Evolutionary conservation across 176 grass and related monocot genomes (phyloP).

Genomic region (Oryza coarctata): DNA sequence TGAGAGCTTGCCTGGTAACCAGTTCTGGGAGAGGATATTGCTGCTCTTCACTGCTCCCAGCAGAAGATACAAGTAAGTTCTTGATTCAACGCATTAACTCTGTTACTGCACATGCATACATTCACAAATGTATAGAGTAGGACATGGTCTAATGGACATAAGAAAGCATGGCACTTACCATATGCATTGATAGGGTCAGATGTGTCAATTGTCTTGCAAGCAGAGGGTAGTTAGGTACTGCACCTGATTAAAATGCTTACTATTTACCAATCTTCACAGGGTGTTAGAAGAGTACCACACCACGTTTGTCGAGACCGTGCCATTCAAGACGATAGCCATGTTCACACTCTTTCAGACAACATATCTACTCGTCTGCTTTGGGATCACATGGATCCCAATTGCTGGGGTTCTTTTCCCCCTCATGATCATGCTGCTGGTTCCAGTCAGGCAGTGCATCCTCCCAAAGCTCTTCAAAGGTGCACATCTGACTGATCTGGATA

Average conservation of each 20-base stretch:
- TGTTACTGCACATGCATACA: slow-evolving; percentile 3
- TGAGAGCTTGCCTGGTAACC: slow-evolving; percentile 96
- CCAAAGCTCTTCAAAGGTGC: slow-evolving; percentile 98
- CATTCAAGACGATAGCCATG: slow-evolving; percentile 87
- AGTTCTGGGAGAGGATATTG: slow-evolving; percentile 97
- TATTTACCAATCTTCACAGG: slow-evolving; percentile 49
- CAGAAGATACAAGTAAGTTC: slow-evolving; percentile 91
- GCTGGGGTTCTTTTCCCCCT: slow-evolving; percentile 97
- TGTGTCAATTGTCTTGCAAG: not conserved
- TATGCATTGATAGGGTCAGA: slow-evolving; percentile 15
- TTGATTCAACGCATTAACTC: not conserved
- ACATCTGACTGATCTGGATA: slow-evolving; percentile 86
- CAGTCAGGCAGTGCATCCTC: slow-evolving; percentile 90
- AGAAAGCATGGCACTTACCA: not conserved
- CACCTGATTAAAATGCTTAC: slow-evolving; percentile 4
- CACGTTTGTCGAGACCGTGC: slow-evolving; percentile 92
- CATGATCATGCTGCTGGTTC: slow-evolving; percentile 98
- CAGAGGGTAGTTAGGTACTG: not conserved
- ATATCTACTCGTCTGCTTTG: slow-evolving; percentile 86
- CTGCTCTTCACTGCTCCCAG: slow-evolving; percentile 93
- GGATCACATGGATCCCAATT: slow-evolving; percentile 98
- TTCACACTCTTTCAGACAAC: slow-evolving; percentile 92
- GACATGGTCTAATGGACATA: not conserved
- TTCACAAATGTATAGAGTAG: not conserved
- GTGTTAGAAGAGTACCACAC: slow-evolving; percentile 93